Evolutionary conservation across 176 grass and related monocot species (phyloP).

Genomic region (Aegilops bicornis): DNA sequence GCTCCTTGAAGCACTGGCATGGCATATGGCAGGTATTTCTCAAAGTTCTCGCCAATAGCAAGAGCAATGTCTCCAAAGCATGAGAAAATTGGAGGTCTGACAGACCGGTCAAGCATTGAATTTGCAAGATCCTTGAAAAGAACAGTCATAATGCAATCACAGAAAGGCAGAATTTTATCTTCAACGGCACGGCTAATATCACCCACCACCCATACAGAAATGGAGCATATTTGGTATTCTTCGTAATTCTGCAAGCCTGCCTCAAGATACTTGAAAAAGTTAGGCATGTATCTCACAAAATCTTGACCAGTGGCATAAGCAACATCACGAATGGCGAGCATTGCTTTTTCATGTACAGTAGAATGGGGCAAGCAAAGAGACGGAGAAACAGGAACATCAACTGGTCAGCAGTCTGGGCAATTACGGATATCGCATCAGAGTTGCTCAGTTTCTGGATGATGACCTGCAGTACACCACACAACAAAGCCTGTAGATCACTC

Average conservation of each 20-base stretch:
- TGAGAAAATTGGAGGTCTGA: no score
- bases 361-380: constrained; percentile 73
- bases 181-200: constrained; percentile 82
- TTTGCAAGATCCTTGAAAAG: no score
- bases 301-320: constrained; percentile 77
- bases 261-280: constrained; percentile 61
- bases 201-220: constrained; percentile 74
- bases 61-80: no score
- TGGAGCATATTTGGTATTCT: constrained; percentile 85
- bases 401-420: constrained; percentile 61
- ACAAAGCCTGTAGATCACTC: constrained; percentile 56
- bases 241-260: constrained; percentile 83
- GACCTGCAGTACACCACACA: constrained; percentile 80
- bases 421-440: constrained; percentile 54
- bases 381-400: constrained; percentile 76
- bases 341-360: constrained; percentile 90
- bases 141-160: constrained; percentile 67
- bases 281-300: constrained; percentile 78
- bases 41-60: no score
- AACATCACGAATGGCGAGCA: constrained; percentile 77
- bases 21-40: no score
- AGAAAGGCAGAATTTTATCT: constrained; percentile 72
- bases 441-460: constrained; percentile 72
- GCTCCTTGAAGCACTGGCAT: no score
- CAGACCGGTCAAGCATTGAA: constrained; percentile 29